A percentile compares a stretch with the other conserved stretches of the same genome.
Conservation (phyloP, 192 early-diverging fungal species). For the Linnemannia hyalina region DNA sequence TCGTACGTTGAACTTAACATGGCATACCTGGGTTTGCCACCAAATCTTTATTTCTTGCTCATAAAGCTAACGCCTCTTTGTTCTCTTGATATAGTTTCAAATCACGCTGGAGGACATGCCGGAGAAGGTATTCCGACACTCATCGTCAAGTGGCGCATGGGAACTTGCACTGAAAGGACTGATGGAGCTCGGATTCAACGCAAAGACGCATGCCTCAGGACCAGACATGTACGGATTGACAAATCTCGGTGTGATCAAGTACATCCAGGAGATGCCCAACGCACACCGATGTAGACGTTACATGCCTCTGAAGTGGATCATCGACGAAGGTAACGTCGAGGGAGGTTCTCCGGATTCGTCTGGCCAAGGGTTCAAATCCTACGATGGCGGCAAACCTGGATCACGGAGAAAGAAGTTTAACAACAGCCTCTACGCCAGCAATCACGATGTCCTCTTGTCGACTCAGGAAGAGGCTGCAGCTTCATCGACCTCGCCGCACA, state of each 20-base stretch:
- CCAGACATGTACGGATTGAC: slow-evolving; percentile 79
- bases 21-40: neutral
- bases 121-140: slow-evolving; percentile 66
- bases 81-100: slow-evolving; percentile 62
- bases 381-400: slow-evolving; percentile 6
- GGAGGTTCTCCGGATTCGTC: slow-evolving; percentile 8
- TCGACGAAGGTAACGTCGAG: slow-evolving; percentile 34
- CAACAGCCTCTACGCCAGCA: slow-evolving; percentile 54
- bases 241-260: slow-evolving; percentile 77
- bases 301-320: slow-evolving; percentile 57
- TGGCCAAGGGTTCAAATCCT: slow-evolving; percentile 33
- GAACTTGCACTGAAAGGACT: slow-evolving; percentile 73
- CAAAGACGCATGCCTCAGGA: slow-evolving; percentile 79
- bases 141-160: slow-evolving; percentile 81
- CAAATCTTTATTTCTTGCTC: neutral
- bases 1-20: slow-evolving; percentile 47
- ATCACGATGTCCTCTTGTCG: slow-evolving; percentile 35
- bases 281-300: slow-evolving; percentile 52
- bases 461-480: slow-evolving; percentile 17
- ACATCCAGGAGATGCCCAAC: slow-evolving; percentile 72
- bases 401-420: slow-evolving; percentile 49
- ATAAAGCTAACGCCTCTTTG: neutral
- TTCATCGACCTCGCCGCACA: neutral
- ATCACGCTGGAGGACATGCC: slow-evolving; percentile 78
- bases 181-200: slow-evolving; percentile 69